Conservation (phyloP, 768 basidiomycete species). For the Dendrothele bispora region DNA sequence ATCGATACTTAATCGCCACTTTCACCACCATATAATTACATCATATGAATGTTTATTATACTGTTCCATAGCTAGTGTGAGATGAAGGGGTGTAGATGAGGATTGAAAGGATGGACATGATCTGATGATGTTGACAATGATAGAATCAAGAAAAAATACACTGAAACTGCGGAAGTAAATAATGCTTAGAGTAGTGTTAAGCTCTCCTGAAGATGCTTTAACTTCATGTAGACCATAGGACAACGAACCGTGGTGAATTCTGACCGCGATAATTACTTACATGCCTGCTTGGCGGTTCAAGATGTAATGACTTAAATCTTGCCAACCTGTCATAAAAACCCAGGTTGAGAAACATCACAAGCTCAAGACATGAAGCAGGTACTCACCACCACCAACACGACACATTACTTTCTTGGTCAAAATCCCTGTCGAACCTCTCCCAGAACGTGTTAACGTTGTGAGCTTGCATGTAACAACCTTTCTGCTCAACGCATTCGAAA, state of each 20-base stretch:
- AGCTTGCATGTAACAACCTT: slow-evolving; percentile 80
- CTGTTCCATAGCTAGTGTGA: too few relatives aligned
- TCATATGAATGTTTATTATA: too few relatives aligned
- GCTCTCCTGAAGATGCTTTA: too few relatives aligned
- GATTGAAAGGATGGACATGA: too few relatives aligned
- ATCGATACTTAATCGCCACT: too few relatives aligned
- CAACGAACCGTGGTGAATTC: not conserved
- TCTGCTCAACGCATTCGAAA: slow-evolving; percentile 68
- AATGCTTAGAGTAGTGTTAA: too few relatives aligned
- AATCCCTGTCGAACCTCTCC: slow-evolving; percentile 43
- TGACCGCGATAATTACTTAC: slow-evolving; percentile 22
- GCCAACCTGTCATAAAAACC: slow-evolving; percentile 57
- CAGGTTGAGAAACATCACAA: not conserved
- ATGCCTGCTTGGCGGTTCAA: slow-evolving; percentile 74
- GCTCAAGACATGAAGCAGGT: slow-evolving; percentile 3
- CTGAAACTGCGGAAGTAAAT: too few relatives aligned
- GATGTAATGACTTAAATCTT: slow-evolving; percentile 75
- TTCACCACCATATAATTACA: too few relatives aligned
- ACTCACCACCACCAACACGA: slow-evolving; percentile 82
- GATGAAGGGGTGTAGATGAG: too few relatives aligned
- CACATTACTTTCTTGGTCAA: slow-evolving; percentile 88
- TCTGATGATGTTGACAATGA: too few relatives aligned
- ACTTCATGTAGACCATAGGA: too few relatives aligned
- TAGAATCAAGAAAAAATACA: too few relatives aligned
- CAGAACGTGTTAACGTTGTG: slow-evolving; percentile 71